Conservation (phyloP, 148 eudicot species). For the Rhododendron henanense region DNA sequence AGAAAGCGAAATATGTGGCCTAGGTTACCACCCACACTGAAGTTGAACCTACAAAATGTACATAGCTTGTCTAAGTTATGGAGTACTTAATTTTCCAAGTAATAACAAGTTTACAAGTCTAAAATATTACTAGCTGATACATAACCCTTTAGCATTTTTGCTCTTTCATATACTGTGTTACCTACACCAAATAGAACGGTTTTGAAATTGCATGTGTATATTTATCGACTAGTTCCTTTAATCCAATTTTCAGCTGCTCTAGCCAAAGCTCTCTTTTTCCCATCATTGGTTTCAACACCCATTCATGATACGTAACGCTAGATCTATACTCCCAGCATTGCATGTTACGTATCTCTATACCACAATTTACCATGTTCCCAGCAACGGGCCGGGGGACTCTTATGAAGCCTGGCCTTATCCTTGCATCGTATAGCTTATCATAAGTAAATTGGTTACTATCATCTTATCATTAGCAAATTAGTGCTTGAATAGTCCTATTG, state of each 20-base stretch:
- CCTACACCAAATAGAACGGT: not conserved
- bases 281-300: not conserved
- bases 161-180: too few species aligned
- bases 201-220: too few species aligned
- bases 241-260: not conserved
- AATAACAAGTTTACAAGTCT: not conserved
- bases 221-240: too few species aligned
- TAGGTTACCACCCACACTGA: not conserved
- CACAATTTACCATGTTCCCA: not conserved
- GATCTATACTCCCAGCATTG: too few species aligned
- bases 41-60: too few species aligned
- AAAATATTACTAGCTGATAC: not conserved
- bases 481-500: not conserved
- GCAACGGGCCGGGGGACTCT: not conserved
- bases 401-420: not conserved
- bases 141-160: not conserved
- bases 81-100: not conserved
- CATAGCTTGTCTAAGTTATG: not conserved
- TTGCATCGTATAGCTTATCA: not conserved
- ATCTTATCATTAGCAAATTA: not conserved
- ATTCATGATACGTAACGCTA: too few species aligned
- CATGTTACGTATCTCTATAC: too few species aligned
- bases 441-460: not conserved
- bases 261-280: too few species aligned
- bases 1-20: not conserved